Evolutionary conservation across 225 moss, liverwort and hornwort genomes (phyloP), one percentile per base, ranked within the genome.

Genomic region (Polytrichum commune): DNA sequence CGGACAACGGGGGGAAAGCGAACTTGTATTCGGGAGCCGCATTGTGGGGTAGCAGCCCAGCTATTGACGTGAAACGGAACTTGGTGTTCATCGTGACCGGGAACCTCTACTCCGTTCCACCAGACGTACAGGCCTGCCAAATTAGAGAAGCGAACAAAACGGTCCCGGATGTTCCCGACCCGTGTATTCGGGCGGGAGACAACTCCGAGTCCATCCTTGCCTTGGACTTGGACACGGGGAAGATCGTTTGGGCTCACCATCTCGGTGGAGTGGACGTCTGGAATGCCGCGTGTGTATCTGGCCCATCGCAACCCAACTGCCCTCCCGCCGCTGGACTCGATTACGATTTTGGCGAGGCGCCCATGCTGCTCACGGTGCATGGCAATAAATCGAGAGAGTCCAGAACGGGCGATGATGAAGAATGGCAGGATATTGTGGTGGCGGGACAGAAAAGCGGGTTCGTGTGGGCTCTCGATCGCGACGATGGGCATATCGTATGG

Each of bases 281-380:
- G 58, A 68, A 29, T 53, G 23, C 16, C n/a, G 71, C 71, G 5
- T 80, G 80, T 56, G 0, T 75, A 3, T 27, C n/a, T 5, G 35
- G 56, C 6, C 16, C 0, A 5, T 23, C 4, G 4, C 18, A 8
- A 6, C 63, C 38, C 20, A 54, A 72, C 53, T 79, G 80, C 57
- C 80, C 72, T 32, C 6, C 5, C 1, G 66, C 72, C 1, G 27
- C 62, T 20, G 86, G 86, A 35, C 54, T 29, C 0, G 87, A 87
- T 72, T 82, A 62, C 13, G 79, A 88, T 60, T 84, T 88, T 19
- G 85, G 85, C 10, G 78, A 82, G 66, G 65, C 64, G 18, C 85
- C 88, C 27, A 74, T 88, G 85, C 27, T 88, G 71, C 38, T 85
- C 60, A 70, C 33, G 2, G 46, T 83, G 1, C 29, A 6, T n/a